Base-by-base conservation (phyloP, 768 basidiomycete species). In the Amanita polypyramis region DNA sequence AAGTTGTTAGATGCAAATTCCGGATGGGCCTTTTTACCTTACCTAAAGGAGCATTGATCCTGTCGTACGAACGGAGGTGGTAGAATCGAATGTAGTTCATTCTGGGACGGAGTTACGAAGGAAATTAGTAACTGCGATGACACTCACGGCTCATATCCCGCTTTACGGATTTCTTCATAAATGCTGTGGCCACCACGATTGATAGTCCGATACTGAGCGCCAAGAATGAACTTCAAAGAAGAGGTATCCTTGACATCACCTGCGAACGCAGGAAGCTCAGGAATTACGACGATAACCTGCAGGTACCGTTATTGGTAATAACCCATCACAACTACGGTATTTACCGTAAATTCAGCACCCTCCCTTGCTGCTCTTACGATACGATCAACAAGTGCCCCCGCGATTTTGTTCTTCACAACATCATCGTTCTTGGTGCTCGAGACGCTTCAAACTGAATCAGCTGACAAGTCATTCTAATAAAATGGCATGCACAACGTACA, bases 181-280 rank as follows among this genome's bases (percentile, higher is more conserved):
- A 94, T 91, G 51, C 85, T 89, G 51, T 74, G 70, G 0, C 88
- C 89, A 5, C 93, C 93, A 17, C 93, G 79, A 59, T 93, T 94
- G 55, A 97, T 94, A 0, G 86, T 86, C 36, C 89, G 76, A 59
- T 85, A 89, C 58, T 88, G 85, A 0, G 82, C 92, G 8, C 80
- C 90, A 83, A 95, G 82, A 62, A 96, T 94, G 6, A 69, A 85
- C 69, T 85, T 81, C 47, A 91, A 55, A 1, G 82, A 65, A 0
- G 63, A 60, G 50, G 77, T 80, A 40, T 64, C 67, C 68, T 81
- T 85, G 60, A 96, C 72, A 60, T 91, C 79, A 2, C 94, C 75
- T 0, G 90, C 73, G 62, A 97, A 96, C 1, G 84, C 93, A 11
- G 94, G 94, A 1, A 96, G 73, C 60, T 95, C 93, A 0, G 94